A percentile compares a stretch with the other conserved stretches of the same genome.
Evolutionary conservation across 768 basidiomycete genomes (phyloP).

Genomic region (Kwoniella pini): DNA sequence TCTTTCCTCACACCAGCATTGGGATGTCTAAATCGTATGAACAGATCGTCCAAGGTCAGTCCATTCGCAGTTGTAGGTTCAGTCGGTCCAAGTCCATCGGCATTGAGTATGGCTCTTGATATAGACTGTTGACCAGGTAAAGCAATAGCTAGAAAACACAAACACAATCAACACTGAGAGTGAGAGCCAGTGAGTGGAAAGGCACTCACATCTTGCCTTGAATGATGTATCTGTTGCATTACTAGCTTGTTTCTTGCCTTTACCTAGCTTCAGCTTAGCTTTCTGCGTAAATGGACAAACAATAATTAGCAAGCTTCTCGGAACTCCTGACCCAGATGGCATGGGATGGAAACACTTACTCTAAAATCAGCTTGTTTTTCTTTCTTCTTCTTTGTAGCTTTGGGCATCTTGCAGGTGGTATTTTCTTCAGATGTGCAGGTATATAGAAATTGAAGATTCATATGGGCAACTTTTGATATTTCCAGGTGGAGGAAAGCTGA

Average conservation of each 20-base stretch:
- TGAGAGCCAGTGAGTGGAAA: too few species aligned
- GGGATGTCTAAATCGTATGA: conserved; percentile 80
- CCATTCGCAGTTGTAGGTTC: conserved; percentile 75
- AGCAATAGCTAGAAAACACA: conserved; percentile 69
- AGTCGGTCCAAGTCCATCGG: conserved; percentile 47
- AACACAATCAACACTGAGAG: not conserved
- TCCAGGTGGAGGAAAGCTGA: not conserved
- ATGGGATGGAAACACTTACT: conserved; percentile 56
- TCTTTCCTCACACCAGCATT: conserved; percentile 75
- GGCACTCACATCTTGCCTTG: conserved; percentile 79
- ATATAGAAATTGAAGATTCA: not conserved
- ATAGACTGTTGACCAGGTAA: conserved; percentile 73
- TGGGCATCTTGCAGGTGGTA: conserved; percentile 64
- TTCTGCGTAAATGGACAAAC: conserved; percentile 61
- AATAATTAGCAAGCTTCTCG: not conserved
- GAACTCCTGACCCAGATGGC: not conserved
- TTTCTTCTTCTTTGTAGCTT: conserved; percentile 80
- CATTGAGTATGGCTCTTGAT: conserved; percentile 55
- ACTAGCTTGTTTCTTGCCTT: conserved; percentile 75
- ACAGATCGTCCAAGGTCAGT: conserved; percentile 72
- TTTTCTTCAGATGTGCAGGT: not conserved
- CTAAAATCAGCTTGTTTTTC: conserved; percentile 86
- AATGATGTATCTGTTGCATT: conserved; percentile 96
- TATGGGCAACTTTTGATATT: not conserved
- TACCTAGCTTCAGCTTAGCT: conserved; percentile 94